Base-by-base conservation (phyloP, 148 eudicot genomes). In the Amaranthus cruentus region DNA sequence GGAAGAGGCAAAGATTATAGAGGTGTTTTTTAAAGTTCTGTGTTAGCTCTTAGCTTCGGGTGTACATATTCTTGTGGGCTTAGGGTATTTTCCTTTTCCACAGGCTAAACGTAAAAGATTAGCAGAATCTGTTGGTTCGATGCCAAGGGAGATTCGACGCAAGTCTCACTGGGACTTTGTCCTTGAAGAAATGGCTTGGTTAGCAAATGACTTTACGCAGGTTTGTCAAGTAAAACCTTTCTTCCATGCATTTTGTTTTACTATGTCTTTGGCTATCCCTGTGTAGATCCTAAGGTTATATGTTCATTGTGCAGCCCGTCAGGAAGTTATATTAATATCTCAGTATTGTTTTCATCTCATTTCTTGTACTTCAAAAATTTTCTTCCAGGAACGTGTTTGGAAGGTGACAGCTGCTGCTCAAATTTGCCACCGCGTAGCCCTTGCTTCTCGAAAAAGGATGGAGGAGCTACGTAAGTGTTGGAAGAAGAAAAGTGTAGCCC, bases 121-220 rank as follows among this genome's bases (percentile, higher is more conserved):
- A 62, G 90, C 88, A 4, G 94, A 88, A 68, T 90, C 94, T 63
- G 62, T 81, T 73, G 83, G 79, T 68, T 78, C 78, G 28, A 68
- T 81, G 28, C 85, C 84, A 13, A 70, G 11, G 60, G 88, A 85
- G 72, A 79, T 75, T 58, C 79, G 76, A 72, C 83, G 55, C 44
- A 90, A 81, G 83, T 81, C 94, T 76, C 92, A 90, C 5, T 96
- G 99, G 99, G 91, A 85, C 77, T 88, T 87, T 81, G 97, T 96
- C 46, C 86, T 96, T 70, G 97, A 92, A 78, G 99, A 96, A 77
- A 92, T 96, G 97, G 78, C 90, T 73, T 96, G 99, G 99, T 66
- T 96, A 88, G 96, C 99, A 7, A 95, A 95, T 85, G 99, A 95
- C 83, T 95, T 92, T 81, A 87, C 94, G 13, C 99, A 95, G 97